phyloP scores from a whole-genome alignment of 1,284 basidiomycete species.

The Irpex lacteus region DNA sequence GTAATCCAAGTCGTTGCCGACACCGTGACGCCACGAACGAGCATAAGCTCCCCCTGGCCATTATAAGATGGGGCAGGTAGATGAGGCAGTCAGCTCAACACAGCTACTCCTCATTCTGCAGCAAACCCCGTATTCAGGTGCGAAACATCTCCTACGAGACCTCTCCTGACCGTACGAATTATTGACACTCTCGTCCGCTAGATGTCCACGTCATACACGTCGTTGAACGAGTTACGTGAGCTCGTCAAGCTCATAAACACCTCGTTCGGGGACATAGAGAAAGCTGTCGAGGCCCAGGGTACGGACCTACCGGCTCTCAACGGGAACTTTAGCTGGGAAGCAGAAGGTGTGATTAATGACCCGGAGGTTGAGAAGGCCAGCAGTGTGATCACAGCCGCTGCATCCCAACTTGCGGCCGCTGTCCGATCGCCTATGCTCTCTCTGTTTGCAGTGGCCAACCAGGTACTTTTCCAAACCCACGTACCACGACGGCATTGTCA shows the following conservation, averaged over 20 bases:
- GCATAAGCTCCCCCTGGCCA: too few relatives aligned
- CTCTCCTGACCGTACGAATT: not conserved
- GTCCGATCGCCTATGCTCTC: conserved; percentile 15
- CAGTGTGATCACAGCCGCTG: conserved; percentile 15
- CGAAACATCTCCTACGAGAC: too few relatives aligned
- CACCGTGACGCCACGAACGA: not conserved
- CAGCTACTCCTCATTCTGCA: too few relatives aligned
- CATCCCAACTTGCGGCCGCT: conserved; percentile 17
- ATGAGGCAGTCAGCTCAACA: too few relatives aligned
- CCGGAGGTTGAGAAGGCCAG: conserved; percentile 7
- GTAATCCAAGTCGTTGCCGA: not conserved
- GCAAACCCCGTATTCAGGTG: too few relatives aligned
- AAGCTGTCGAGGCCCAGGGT: not conserved
- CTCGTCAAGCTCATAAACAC: conserved; percentile 1
- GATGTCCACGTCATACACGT: not conserved
- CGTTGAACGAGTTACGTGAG: not conserved
- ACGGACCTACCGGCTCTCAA: not conserved
- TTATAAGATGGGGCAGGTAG: too few relatives aligned
- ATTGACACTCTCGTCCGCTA: not conserved
- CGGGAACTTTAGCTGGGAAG: not conserved
- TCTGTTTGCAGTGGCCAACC: not conserved
- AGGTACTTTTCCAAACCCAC: not conserved
- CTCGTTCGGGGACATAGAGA: conserved; percentile 2
- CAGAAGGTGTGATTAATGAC: conserved; percentile 12
- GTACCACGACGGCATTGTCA: not conserved